Evolutionary conservation across 768 basidiomycete species (phyloP).

Genomic region (Tricholomella constricta): DNA sequence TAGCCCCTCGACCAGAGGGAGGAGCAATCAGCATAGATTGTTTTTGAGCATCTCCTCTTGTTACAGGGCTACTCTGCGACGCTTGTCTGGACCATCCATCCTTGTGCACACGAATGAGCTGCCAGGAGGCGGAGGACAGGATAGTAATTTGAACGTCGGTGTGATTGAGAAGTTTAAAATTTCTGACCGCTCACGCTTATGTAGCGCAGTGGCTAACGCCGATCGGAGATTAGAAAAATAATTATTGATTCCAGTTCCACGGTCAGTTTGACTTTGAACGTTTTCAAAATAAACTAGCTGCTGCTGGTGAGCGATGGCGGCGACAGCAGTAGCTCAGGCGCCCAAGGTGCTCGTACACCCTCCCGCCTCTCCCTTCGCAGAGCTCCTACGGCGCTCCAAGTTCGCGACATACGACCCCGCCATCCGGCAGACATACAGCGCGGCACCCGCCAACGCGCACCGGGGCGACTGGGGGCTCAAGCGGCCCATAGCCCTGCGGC

Average conservation of each 20-base stretch:
- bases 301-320: constrained; percentile 27
- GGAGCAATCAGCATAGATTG: constrained; percentile 89
- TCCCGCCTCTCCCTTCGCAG: constrained; percentile 70
- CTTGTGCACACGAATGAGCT: constrained; percentile 40
- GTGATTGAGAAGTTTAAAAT: constrained; percentile 18
- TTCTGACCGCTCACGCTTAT: constrained; percentile 26
- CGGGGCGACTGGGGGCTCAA: constrained; percentile 88
- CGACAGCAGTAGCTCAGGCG: constrained; percentile 19
- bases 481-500: constrained; percentile 71
- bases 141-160: constrained; percentile 84
- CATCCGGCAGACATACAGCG: constrained; percentile 78
- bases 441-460: constrained; percentile 67
- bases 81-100: constrained; percentile 88
- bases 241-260: neutral
- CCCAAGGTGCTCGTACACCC: constrained; percentile 15
- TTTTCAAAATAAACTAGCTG: constrained; percentile 3
- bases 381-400: constrained; percentile 78
- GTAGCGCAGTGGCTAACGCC: constrained; percentile 28
- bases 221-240: constrained; percentile 24
- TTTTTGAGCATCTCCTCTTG: constrained; percentile 70
- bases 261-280: neutral
- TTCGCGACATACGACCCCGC: constrained; percentile 78
- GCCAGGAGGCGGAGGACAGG: constrained; percentile 50
- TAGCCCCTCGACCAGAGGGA: constrained; percentile 88
- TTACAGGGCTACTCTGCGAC: constrained; percentile 62